Percentiles rank a stretch among this genome's conserved stretches.
Evolutionary conservation across 1,284 basidiomycete genomes (phyloP).

Genomic region (Chalciporus piperatoides): DNA sequence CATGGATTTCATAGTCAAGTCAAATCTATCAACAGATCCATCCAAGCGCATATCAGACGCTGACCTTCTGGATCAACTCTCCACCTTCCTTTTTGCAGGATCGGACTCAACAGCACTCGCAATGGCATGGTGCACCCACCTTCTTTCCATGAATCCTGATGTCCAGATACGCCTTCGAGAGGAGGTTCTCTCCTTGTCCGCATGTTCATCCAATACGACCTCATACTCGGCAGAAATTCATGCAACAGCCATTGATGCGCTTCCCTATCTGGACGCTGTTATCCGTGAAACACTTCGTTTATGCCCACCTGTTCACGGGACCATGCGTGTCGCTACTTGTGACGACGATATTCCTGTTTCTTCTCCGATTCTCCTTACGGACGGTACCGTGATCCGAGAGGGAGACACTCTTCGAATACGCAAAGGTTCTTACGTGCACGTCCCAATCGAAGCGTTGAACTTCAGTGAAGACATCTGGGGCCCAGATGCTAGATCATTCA

Average conservation of each 20-base stretch:
- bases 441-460: slow-evolving; percentile 54
- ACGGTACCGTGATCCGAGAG: slow-evolving; percentile 38
- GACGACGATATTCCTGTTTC: slow-evolving; percentile 53
- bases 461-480: slow-evolving; percentile 51
- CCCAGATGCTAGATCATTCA: slow-evolving; percentile 45
- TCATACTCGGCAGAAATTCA: slow-evolving; percentile 5
- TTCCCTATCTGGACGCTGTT: slow-evolving; percentile 54
- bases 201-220: slow-evolving; percentile 3
- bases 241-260: slow-evolving; percentile 41
- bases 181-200: slow-evolving; percentile 34
- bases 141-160: slow-evolving; percentile 45
- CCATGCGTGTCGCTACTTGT: slow-evolving; percentile 47
- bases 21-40: slow-evolving; percentile 42
- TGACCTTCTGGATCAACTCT: slow-evolving; percentile 50
- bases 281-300: slow-evolving; percentile 51
- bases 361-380: slow-evolving; percentile 42
- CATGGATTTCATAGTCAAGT: slow-evolving; percentile 38
- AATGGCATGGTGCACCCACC: slow-evolving; percentile 51
- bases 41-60: slow-evolving; percentile 44
- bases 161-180: slow-evolving; percentile 46
- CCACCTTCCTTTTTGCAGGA: slow-evolving; percentile 51
- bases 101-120: slow-evolving; percentile 54
- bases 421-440: slow-evolving; percentile 52
- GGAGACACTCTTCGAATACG: slow-evolving; percentile 37
- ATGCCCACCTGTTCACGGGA: slow-evolving; percentile 49